These are phyloP conservation scores for Chrysosphaeria jannelii DNA, from an alignment of 2,329 filamentous ascomycete genomes.

Conservation along the genomic window DNA sequence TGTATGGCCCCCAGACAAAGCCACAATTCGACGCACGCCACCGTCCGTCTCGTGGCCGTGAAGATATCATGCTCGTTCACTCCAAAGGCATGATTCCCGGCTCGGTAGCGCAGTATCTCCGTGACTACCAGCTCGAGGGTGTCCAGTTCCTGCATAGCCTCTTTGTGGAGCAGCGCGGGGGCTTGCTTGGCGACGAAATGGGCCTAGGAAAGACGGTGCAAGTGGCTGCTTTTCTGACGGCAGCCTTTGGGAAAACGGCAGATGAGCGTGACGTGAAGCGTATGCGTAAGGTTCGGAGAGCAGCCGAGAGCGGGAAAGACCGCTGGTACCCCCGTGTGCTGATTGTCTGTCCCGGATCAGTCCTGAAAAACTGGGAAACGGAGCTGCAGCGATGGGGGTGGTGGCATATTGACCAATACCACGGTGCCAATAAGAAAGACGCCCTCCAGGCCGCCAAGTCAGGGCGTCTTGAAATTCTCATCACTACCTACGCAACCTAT, in stretches of 20 bases:
- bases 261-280: slow-evolving; percentile 63
- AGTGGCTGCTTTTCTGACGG: slow-evolving; percentile 72
- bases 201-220: slow-evolving; percentile 91
- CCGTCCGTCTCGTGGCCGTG: slow-evolving; percentile 36
- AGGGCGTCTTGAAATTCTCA: slow-evolving; percentile 63
- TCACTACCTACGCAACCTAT: slow-evolving; percentile 86
- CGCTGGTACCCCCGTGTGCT: slow-evolving; percentile 51
- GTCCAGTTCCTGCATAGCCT: slow-evolving; percentile 60
- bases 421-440: slow-evolving; percentile 38
- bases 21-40: slow-evolving; percentile 32
- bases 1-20: slow-evolving; percentile 6
- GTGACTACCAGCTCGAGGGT: slow-evolving; percentile 73
- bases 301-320: slow-evolving; percentile 6
- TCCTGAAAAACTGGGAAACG: slow-evolving; percentile 75
- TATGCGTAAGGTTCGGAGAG: slow-evolving; percentile 57
- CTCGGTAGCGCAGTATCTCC: slow-evolving; percentile 66
- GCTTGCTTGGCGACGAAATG: slow-evolving; percentile 90
- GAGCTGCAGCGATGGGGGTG: slow-evolving; percentile 80
- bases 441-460: slow-evolving; percentile 41
- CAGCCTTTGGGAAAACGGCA: slow-evolving; percentile 78
- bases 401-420: slow-evolving; percentile 70
- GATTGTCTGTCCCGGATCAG: slow-evolving; percentile 62
- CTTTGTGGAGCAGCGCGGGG: slow-evolving; percentile 76
- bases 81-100: slow-evolving; percentile 65
- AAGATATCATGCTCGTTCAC: slow-evolving; percentile 43